These are phyloP conservation scores for Phaffomyces thermotolerans DNA, from an alignment of 805 yeast species.

Conservation along the genomic window DNA sequence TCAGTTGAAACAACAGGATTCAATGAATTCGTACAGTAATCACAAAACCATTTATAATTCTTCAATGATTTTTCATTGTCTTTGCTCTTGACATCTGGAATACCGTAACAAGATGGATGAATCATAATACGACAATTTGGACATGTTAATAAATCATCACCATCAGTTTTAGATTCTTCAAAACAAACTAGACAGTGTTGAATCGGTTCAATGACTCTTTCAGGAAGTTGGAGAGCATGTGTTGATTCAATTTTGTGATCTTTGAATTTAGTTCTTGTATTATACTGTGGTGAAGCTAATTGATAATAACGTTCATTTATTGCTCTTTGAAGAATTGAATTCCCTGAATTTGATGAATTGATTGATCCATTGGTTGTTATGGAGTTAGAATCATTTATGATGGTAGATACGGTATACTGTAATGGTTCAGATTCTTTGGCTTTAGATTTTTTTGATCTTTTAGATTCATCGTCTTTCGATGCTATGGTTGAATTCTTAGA, in stretches of 20 bases:
- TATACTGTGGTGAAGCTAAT: conserved; percentile 10
- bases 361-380: not conserved
- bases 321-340: conserved; percentile 6
- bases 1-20: conserved; percentile 51
- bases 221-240: not conserved
- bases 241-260: conserved; percentile 1
- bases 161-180: conserved; percentile 13
- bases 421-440: not conserved
- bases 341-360: not conserved
- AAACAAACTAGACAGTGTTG: conserved; percentile 53
- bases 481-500: not conserved
- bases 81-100: conserved; percentile 18
- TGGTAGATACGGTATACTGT: not conserved
- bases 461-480: not conserved
- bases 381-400: conserved; percentile 2
- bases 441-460: not conserved
- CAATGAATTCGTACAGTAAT: conserved; percentile 64
- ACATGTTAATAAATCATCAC: conserved; percentile 46
- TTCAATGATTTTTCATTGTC: not conserved
- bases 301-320: conserved; percentile 14
- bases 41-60: conserved; percentile 66
- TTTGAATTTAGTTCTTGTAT: conserved; percentile 15
- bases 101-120: conserved; percentile 68
- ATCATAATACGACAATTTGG: conserved; percentile 59
- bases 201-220: not conserved